Evolutionary conservation across 2,329 filamentous ascomycete genomes (phyloP), one percentile per base, ranked within the genome.

Genomic region (Phoma sp.): DNA sequence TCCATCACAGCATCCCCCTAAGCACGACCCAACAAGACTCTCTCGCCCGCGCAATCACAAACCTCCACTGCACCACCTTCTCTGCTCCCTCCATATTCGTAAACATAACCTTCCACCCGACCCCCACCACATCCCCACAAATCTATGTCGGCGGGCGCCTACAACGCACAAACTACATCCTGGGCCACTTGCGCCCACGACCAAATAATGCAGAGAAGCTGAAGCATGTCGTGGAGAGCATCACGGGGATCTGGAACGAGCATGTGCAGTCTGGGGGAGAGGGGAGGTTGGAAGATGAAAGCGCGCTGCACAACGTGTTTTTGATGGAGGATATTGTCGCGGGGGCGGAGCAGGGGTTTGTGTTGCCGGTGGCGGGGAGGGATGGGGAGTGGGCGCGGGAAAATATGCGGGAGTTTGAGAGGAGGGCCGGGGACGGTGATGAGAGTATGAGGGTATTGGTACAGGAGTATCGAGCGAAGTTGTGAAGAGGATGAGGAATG

Each of bases 11-110:
- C 37, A 66, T 58, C 49, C 58, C 66, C 17, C 53, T 66, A 9
- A 65, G 77, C 12, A 15, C 55, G 5, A 38, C 58, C 9, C 78
- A 81, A 68, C 66, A 74, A 43, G 65, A 76, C 22, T 63, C 73
- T 6, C 67, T 81, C 27, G 78, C 79, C 7, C 52, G 59, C 13
- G 68, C 67, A 9, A 75, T 81, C 27, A 80, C 79, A 10, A 58
- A 61, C 8, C 74, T 80, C 32, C 73, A 17, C 47, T 81, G 81
- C 73, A 71, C 68, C 38, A 74, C 77, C 0, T 17, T 17, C 17
- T 17, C 17, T 17, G 17, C 17, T 2, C 77, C 78, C 0, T 71
- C 68, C 3, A 62, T 77, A 22, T 81, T 81, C 67, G 78, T 81
- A 43, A 78, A 80, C 56, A 71, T 81, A 13, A 62, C 67, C 15